A percentile compares a stretch with the other conserved stretches of the same genome.
Evolutionary conservation across 139 green algal species (phyloP).

Genomic region (Chlamydomonas incerta): DNA sequence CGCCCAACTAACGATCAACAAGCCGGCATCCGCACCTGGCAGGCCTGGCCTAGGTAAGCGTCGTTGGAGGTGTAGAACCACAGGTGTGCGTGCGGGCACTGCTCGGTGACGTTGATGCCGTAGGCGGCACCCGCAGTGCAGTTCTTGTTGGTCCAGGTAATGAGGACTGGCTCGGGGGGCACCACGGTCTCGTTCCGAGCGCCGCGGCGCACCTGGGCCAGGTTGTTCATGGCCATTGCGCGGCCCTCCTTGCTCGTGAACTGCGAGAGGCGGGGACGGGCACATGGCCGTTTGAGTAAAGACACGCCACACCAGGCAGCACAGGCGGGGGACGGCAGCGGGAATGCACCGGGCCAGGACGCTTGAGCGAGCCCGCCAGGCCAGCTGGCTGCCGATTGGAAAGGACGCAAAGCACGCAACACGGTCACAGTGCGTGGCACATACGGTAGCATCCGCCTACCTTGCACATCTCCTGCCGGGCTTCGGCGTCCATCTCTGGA

Average conservation of each 20-base stretch:
- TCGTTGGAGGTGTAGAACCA: slow-evolving; percentile 7
- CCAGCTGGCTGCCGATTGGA: no score
- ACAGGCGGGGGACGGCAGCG: no score
- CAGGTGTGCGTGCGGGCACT: not conserved
- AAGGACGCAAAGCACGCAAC: no score
- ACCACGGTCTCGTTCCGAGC: not conserved
- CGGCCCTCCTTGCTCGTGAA: slow-evolving; percentile 1
- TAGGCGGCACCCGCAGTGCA: not conserved
- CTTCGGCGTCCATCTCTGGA: not conserved
- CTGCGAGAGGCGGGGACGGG: no score
- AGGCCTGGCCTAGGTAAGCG: not conserved
- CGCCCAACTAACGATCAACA: no score
- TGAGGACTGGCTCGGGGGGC: no score
- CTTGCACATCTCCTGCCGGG: not conserved
- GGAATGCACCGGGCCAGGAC: no score
- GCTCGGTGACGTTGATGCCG: not conserved
- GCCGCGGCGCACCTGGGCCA: not conserved
- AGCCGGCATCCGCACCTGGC: slow-evolving; percentile 1
- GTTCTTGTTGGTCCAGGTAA: not conserved
- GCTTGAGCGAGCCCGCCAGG: no score
- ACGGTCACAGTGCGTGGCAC: no score
- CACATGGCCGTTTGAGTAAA: no score
- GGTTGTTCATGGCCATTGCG: not conserved
- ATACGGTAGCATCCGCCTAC: not conserved
- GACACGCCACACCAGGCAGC: no score